Evolutionary conservation across 202 grass and related monocot genomes (phyloP), one percentile per base, ranked within the genome.

Genomic region (Dendrocalamus latiflorus): DNA sequence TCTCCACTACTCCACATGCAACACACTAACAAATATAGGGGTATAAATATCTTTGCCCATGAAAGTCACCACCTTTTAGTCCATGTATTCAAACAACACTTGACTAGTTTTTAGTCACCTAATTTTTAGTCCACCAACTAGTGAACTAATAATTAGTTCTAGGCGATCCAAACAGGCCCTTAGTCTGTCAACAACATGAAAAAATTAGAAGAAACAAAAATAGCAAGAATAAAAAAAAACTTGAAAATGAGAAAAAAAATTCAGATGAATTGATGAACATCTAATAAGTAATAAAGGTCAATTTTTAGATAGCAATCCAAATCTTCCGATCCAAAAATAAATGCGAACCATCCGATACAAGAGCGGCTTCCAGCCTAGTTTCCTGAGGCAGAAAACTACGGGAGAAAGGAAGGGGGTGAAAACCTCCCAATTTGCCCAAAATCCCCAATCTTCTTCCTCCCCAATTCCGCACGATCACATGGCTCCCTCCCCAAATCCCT

Each of bases 171-270:
- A 28, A 28, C 26, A 28, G 26, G 26, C 26, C 26, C 26, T 30
- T 30, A n/a, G n/a, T n/a, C n/a, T n/a, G n/a, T n/a, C 0, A 0
- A 48, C 0, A 1, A 16, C 0, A 48, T 6, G 14, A 1, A 48
- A 48, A 48, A 48, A 16, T 47, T 1, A 48, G 45, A 16, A 48
- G 14, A 16, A 48, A 16, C 45, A 48, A 6, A 48, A 6, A 16
- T 48, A 6, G 6, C 14, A 16, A 48, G 14, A 16, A 48, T 6
- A 4, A 42, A 1, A 13, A 13, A 16, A 44, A 44, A 44, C 3
- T 1, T 1, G 4, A 48, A 48, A 16, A 16, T 16, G 45, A 48
- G 45, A 21, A 3, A 9, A 55, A 54, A 9, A n/a, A 30, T 30
- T 55, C 2, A 9, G 20, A 55, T n/a, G 51, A 55, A 21, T 55